Conservation (phyloP, 2,329 filamentous ascomycete species). For the Botryotinia narcissicola region DNA sequence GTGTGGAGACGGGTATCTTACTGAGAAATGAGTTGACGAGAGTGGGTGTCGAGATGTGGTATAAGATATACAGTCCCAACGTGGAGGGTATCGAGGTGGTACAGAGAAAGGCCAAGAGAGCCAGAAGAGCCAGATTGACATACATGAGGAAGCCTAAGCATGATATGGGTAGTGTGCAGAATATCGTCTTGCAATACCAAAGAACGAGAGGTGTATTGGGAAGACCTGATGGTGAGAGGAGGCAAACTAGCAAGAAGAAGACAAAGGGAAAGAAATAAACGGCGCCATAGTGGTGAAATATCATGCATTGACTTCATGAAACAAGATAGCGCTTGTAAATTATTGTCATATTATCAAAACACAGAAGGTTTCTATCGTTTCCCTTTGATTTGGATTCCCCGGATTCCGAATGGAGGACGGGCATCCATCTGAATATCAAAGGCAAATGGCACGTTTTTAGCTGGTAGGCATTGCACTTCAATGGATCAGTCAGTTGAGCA, state of each 20-base stretch:
- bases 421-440: neutral
- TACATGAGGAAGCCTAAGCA: slow-evolving; percentile 89
- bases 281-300: neutral
- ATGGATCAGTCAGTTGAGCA: neutral
- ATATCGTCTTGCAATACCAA: slow-evolving; percentile 68
- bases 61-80: slow-evolving; percentile 89
- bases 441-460: neutral
- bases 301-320: neutral
- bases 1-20: slow-evolving; percentile 83
- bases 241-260: slow-evolving; percentile 32
- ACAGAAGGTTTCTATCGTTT: neutral
- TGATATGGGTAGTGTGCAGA: slow-evolving; percentile 82
- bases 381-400: neutral
- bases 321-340: slow-evolving; percentile 18
- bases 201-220: slow-evolving; percentile 49
- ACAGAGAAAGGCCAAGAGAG: slow-evolving; percentile 79
- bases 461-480: neutral
- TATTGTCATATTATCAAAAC: slow-evolving; percentile 18
- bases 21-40: slow-evolving; percentile 83
- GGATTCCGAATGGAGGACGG: neutral
- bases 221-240: slow-evolving; percentile 21
- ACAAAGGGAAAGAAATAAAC: slow-evolving; percentile 29
- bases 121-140: slow-evolving; percentile 81
- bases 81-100: slow-evolving; percentile 92
- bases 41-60: slow-evolving; percentile 94